Evolutionary conservation across 2,329 filamentous ascomycete genomes (phyloP).

Genomic region (Claviceps maximensis): DNA sequence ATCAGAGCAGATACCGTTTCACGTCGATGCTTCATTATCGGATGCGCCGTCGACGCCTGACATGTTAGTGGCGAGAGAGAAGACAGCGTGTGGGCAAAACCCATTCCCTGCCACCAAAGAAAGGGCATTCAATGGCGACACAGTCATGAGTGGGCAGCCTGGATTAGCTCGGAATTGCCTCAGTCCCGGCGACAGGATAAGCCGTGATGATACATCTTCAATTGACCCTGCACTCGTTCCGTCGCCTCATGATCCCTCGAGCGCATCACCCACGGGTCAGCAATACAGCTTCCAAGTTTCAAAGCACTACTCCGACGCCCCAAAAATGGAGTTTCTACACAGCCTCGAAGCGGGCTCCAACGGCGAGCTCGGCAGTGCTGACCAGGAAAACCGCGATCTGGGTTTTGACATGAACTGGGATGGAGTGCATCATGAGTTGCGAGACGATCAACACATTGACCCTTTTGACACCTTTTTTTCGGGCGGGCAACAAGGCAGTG

Average conservation of each 20-base stretch:
- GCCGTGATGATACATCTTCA: conserved; percentile 17
- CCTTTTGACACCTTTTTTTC: conserved; percentile 65
- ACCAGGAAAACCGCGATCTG: conserved; percentile 45
- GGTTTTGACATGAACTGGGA: conserved; percentile 56
- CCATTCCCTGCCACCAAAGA: conserved; percentile 25
- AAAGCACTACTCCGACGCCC: conserved; percentile 33
- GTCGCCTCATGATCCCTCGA: conserved; percentile 25
- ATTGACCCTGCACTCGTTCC: conserved; percentile 31
- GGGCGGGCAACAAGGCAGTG: conserved; percentile 34
- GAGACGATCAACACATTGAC: conserved; percentile 48
- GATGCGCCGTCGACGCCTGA: conserved; percentile 29
- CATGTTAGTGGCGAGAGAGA: conserved; percentile 24
- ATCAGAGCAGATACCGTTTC: conserved; percentile 20
- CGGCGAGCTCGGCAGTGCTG: conserved; percentile 18
- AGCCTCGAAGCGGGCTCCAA: conserved; percentile 24
- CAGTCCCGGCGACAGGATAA: conserved; percentile 18
- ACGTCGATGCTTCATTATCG: conserved; percentile 24
- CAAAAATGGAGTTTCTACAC: conserved; percentile 41
- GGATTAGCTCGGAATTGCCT: conserved; percentile 15
- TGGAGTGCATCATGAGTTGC: conserved; percentile 48
- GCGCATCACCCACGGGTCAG: conserved; percentile 19
- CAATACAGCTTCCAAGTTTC: conserved; percentile 21
- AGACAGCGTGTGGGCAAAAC: conserved; percentile 13
- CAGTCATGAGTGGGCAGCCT: conserved; percentile 16
- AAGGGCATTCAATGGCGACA: conserved; percentile 22